Conservation (phyloP, 2,329 filamentous ascomycete genomes). For the Tolypocladium cylindrosporum region DNA sequence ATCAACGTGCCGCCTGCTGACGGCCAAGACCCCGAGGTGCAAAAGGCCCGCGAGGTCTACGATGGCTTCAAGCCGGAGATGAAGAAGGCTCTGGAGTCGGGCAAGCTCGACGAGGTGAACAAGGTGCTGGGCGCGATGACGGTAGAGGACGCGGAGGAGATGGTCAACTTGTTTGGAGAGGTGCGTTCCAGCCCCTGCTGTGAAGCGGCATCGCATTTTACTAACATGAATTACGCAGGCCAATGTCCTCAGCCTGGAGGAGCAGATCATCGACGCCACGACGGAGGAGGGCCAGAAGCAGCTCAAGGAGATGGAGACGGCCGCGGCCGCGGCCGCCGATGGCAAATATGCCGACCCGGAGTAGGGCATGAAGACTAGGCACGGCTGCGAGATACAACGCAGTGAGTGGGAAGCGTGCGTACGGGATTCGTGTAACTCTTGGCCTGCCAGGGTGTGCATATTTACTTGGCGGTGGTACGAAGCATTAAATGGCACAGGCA, state of each 20-base stretch:
- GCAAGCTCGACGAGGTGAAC: constrained; percentile 58
- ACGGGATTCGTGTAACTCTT: neutral
- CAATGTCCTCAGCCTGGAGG: constrained; percentile 81
- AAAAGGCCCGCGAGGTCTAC: constrained; percentile 64
- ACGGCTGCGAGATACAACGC: neutral
- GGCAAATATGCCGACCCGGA: constrained; percentile 25
- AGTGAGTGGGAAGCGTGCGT: neutral
- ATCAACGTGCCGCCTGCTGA: constrained; percentile 68
- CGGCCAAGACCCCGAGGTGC: constrained; percentile 54
- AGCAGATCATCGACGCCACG: constrained; percentile 91
- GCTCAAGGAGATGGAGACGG: constrained; percentile 63
- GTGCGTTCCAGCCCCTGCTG: constrained; percentile 20
- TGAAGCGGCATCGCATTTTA: neutral
- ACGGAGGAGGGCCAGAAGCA: constrained; percentile 75
- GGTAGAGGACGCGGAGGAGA: constrained; percentile 76
- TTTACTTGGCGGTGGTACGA: neutral
- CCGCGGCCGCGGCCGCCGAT: constrained; percentile 23
- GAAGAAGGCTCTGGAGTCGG: constrained; percentile 73
- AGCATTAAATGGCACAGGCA: neutral
- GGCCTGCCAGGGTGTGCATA: neutral
- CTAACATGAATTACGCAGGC: constrained; percentile 34
- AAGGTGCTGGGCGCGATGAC: constrained; percentile 72
- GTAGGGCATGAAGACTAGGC: constrained; percentile 11
- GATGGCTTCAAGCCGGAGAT: constrained; percentile 75
- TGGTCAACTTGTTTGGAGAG: constrained; percentile 71